Evolutionary conservation across 345 rosid genomes (phyloP).

Genomic region (Cardiospermum halicacabum): DNA sequence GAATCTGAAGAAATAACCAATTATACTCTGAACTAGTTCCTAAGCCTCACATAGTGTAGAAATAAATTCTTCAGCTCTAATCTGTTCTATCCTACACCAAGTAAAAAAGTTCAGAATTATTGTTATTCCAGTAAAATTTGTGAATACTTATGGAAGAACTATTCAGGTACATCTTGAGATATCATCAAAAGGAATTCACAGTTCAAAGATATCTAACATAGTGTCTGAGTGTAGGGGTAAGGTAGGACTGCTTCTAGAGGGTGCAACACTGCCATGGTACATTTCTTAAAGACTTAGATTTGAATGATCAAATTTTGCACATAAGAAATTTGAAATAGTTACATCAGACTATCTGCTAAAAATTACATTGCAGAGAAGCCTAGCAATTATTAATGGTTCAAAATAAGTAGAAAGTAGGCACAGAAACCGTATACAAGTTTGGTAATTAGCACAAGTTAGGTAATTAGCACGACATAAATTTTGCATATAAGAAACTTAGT

Average conservation of each 20-base stretch:
- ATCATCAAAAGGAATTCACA: background rate
- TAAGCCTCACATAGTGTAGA: background rate
- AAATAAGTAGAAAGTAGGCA: background rate
- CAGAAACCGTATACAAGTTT: too few species aligned
- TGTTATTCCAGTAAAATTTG: background rate
- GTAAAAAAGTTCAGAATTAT: background rate
- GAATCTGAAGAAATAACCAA: background rate
- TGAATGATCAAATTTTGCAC: background rate
- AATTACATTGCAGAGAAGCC: background rate
- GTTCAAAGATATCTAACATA: background rate
- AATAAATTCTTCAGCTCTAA: too few species aligned
- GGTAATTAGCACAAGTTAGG: too few species aligned
- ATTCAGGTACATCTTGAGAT: background rate
- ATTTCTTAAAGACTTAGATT: background rate
- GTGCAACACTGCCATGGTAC: too few species aligned
- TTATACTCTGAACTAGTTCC: background rate
- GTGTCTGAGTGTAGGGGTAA: background rate
- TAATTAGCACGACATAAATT: too few species aligned
- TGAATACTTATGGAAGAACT: too few species aligned
- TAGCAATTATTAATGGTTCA: background rate
- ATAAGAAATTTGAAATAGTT: background rate
- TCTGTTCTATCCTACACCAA: background rate
- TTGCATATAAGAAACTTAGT: background rate
- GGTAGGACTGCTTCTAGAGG: background rate
- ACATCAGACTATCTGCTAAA: background rate